Base-by-base conservation (phyloP, 2,329 filamentous ascomycete species). In the Lasiodiplodia theobromae region DNA sequence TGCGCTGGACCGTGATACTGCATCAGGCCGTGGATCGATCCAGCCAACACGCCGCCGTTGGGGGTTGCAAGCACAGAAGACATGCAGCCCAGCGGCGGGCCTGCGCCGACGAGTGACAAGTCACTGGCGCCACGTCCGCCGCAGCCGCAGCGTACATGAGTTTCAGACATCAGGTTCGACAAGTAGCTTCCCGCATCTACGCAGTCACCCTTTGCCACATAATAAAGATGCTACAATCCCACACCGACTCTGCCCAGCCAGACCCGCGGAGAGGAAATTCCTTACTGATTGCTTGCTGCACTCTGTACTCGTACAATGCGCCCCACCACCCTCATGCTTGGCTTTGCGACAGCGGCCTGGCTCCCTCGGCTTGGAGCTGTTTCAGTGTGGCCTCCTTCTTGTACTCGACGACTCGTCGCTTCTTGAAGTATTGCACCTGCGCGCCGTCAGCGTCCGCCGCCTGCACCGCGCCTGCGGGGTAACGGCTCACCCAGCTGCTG, bases 361-460 rank as follows among this genome's bases (percentile, higher is more conserved):
- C 92, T 71, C 92, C 91, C 78, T 95, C 91, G 86, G 78, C 77
- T 75, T 77, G 74, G 74, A 97, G 87, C 77, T 89, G 88, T 74
- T 91, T 90, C 72, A 97, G 83, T 28, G 93, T 91, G 81, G 90
- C 85, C 76, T 92, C 91, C 81, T 95, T 93, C 74, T 97, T 92
- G 76, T 92, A 87, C 74, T 99, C 96, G 82, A 96, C 95, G 44
- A 98, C 93, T 75, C 96, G 87, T 82, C 94, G 92, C 81, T 97
- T 94, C 85, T 98, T 97, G 83, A 99, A 99, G 81, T 99, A 98
- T 82, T 94, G 93, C 70, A 97, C 92, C 93, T 96, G 74, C 57
- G 23, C 16, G 49, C 56, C 57, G 57, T 56, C 63, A 69, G 62
- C 60, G 53, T 14, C 16, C 23, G 34, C 37, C 34, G 28, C 47